A percentile compares a stretch with the other conserved stretches of the same genome.
phyloP scores from a whole-genome alignment of 805 yeast genomes.

The Wilhelminamyces savonicus region DNA sequence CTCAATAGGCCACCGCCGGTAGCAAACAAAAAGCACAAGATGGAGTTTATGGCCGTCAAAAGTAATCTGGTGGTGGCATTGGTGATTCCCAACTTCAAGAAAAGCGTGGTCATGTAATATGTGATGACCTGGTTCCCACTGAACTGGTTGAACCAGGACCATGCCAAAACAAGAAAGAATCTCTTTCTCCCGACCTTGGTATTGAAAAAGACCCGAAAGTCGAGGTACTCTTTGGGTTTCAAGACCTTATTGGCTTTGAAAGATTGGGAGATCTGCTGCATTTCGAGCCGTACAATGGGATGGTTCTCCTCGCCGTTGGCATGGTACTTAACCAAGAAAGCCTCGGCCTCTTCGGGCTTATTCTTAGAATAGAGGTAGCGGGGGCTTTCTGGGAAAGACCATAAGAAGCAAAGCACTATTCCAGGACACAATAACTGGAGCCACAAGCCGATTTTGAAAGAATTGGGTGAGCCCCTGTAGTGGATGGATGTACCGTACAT shows the following conservation, averaged over 20 bases:
- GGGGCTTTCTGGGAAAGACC: constrained; percentile 1
- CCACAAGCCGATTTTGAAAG: constrained; percentile 9
- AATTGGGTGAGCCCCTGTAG: neutral
- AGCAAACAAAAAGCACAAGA: neutral
- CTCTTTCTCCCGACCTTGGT: neutral
- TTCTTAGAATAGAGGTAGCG: neutral
- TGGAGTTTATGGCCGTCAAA: neutral
- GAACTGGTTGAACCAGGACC: constrained; percentile 2
- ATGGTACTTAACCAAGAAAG: constrained; percentile 1
- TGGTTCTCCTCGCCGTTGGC: constrained; percentile 1
- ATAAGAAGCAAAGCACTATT: constrained; percentile 2
- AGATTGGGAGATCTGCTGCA: neutral
- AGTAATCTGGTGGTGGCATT: constrained; percentile 1
- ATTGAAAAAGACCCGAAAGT: neutral
- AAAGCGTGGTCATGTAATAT: constrained; percentile 1
- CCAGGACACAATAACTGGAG: constrained; percentile 8
- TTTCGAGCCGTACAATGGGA: neutral
- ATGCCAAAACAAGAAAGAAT: neutral
- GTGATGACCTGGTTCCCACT: constrained; percentile 1
- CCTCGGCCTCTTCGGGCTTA: neutral
- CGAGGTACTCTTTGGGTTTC: neutral
- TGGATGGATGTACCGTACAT: neutral
- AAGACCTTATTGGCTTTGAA: neutral
- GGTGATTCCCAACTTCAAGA: neutral
- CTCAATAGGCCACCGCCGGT: neutral